A percentile compares a stretch with the other conserved stretches of the same genome.
Evolutionary conservation across 768 basidiomycete species (phyloP).

Genomic region (Panellus pusillus): DNA sequence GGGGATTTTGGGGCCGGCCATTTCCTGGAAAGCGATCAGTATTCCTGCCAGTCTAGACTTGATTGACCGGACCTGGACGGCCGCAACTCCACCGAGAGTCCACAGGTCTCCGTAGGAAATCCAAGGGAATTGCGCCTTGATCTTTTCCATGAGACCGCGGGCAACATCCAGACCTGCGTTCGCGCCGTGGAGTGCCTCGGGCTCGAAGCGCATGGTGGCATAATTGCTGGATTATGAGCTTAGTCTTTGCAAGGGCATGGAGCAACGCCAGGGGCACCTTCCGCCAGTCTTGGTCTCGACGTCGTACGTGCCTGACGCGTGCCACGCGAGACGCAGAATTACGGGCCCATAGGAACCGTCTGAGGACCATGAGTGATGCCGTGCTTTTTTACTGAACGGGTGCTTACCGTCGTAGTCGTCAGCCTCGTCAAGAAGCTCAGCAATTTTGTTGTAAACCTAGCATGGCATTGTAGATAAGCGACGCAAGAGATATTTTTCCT

Average conservation of each 20-base stretch:
- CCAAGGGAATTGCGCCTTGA: slow-evolving; percentile 89
- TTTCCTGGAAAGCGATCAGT: slow-evolving; percentile 51
- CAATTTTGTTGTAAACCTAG: slow-evolving; percentile 90
- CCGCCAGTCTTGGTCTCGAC: slow-evolving; percentile 75
- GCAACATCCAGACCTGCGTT: slow-evolving; percentile 84
- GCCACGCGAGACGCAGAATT: slow-evolving; percentile 90
- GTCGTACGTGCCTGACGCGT: slow-evolving; percentile 91
- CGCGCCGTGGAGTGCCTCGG: slow-evolving; percentile 81
- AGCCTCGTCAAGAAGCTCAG: slow-evolving; percentile 71
- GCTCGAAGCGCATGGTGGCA: slow-evolving; percentile 96
- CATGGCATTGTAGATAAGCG: slow-evolving; percentile 4
- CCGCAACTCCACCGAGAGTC: slow-evolving; percentile 93
- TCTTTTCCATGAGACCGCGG: slow-evolving; percentile 77
- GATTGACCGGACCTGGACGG: slow-evolving; percentile 57
- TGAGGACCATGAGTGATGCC: slow-evolving; percentile 28
- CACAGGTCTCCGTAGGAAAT: slow-evolving; percentile 96
- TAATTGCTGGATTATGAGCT: slow-evolving; percentile 66
- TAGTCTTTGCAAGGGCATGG: slow-evolving; percentile 4
- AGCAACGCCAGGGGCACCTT: slow-evolving; percentile 47
- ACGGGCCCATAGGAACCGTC: slow-evolving; percentile 91
- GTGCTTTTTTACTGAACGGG: slow-evolving; percentile 5
- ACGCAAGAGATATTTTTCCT: slow-evolving; percentile 7
- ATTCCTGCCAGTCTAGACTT: background rate
- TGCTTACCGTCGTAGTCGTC: slow-evolving; percentile 83
- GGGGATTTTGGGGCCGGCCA: slow-evolving; percentile 88